These are phyloP conservation scores for Suillus fuscotomentosus DNA, from an alignment of 768 basidiomycete species.

Conservation along the genomic window DNA sequence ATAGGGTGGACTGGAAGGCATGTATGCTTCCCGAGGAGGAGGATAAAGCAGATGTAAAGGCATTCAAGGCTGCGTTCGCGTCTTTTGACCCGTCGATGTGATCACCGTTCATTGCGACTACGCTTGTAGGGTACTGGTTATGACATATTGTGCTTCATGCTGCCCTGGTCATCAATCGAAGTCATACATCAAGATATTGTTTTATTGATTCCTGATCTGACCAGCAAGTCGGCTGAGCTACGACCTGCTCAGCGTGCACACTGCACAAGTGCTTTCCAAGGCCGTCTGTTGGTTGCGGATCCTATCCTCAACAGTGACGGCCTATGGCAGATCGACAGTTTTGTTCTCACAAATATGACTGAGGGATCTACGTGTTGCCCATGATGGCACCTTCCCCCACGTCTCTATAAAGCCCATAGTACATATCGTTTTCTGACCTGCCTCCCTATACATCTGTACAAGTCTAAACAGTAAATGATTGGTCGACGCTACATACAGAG, in stretches of 20 bases:
- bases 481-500: neutral
- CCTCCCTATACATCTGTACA: neutral
- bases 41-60: conserved; percentile 78
- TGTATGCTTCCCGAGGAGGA: conserved; percentile 83
- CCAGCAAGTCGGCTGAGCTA: conserved; percentile 37
- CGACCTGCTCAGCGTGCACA: conserved; percentile 44
- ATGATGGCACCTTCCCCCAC: conserved; percentile 47
- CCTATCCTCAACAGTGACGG: conserved; percentile 52
- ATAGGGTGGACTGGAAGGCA: conserved; percentile 89
- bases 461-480: neutral
- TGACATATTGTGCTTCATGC: neutral
- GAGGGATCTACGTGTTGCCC: conserved; percentile 45
- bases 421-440: neutral
- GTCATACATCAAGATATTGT: neutral
- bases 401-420: neutral
- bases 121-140: neutral
- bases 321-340: conserved; percentile 37
- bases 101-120: conserved; percentile 3
- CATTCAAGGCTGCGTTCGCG: conserved; percentile 83
- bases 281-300: conserved; percentile 31
- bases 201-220: neutral
- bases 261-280: conserved; percentile 36
- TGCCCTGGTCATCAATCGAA: neutral
- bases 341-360: neutral
- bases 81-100: conserved; percentile 58